Evolutionary conservation across 805 yeast genomes (phyloP).

Genomic region (Candida silvicultrix): DNA sequence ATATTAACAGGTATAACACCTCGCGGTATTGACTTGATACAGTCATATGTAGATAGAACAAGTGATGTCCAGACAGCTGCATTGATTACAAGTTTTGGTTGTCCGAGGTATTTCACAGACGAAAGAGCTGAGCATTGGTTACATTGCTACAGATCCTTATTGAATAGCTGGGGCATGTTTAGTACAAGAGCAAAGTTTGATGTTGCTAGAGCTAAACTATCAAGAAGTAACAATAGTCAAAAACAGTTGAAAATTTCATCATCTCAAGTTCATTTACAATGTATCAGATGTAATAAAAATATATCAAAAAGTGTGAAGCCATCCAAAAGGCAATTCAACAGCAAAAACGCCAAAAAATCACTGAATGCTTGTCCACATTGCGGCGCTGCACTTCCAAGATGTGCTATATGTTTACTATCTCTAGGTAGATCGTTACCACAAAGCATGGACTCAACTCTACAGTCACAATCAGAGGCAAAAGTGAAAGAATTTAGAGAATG

Average conservation of each 20-base stretch:
- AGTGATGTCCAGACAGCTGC: slow-evolving; percentile 92
- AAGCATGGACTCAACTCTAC: slow-evolving; percentile 7
- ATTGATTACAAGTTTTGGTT: slow-evolving; percentile 69
- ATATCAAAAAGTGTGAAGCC: slow-evolving; percentile 34
- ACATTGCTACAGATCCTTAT: slow-evolving; percentile 54
- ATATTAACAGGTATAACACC: slow-evolving; percentile 91
- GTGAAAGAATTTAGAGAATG: slow-evolving; percentile 52
- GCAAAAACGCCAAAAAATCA: slow-evolving; percentile 6
- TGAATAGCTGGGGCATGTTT: slow-evolving; percentile 79
- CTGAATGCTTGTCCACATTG: slow-evolving; percentile 66
- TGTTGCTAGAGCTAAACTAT: slow-evolving; percentile 62
- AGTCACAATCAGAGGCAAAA: slow-evolving; percentile 18
- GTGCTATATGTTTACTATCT: slow-evolving; percentile 81
- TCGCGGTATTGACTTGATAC: slow-evolving; percentile 71
- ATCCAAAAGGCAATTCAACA: slow-evolving; percentile 7
- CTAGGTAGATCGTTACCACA: slow-evolving; percentile 60
- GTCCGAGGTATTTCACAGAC: slow-evolving; percentile 78
- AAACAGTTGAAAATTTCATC: slow-evolving; percentile 46
- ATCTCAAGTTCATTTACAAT: slow-evolving; percentile 74
- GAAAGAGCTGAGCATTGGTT: slow-evolving; percentile 74
- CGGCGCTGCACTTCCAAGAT: slow-evolving; percentile 80
- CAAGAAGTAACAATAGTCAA: slow-evolving; percentile 44
- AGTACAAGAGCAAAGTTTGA: slow-evolving; percentile 80
- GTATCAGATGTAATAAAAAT: slow-evolving; percentile 76
- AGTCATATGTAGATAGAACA: slow-evolving; percentile 81